These are phyloP conservation scores for Cyclotella baltica DNA, from an alignment of 108 stramenopile genomes.

Conservation along the genomic window DNA sequence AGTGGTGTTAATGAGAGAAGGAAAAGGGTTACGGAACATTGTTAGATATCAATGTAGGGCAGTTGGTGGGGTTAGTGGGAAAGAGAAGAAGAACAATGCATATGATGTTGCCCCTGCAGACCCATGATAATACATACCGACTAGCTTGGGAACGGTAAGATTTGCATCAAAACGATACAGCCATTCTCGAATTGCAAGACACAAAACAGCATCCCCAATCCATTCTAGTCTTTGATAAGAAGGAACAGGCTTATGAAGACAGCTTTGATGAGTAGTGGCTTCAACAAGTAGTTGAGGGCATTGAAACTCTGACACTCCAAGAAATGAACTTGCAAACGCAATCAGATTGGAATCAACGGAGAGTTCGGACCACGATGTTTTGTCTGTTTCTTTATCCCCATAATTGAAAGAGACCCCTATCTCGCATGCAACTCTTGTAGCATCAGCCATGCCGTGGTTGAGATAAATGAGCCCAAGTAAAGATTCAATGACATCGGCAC, in stretches of 20 bases:
- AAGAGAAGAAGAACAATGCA: too few species aligned
- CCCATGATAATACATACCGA: too few species aligned
- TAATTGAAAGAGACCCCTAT: slow-evolving; percentile 46
- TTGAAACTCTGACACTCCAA: slow-evolving; percentile 36
- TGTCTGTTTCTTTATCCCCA: slow-evolving; percentile 25
- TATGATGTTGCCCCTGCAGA: too few species aligned
- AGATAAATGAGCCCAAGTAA: slow-evolving; percentile 65
- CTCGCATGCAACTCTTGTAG: slow-evolving; percentile 54
- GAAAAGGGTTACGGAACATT: too few species aligned
- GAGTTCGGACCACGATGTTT: neutral
- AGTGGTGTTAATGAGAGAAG: too few species aligned
- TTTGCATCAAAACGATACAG: slow-evolving; percentile 42
- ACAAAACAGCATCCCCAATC: slow-evolving; percentile 78
- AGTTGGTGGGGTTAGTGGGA: too few species aligned
- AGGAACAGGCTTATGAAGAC: slow-evolving; percentile 54
- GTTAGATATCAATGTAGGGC: too few species aligned
- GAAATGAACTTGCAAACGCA: slow-evolving; percentile 10
- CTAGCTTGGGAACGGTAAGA: slow-evolving; percentile 48
- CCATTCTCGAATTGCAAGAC: slow-evolving; percentile 63
- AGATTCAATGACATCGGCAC: slow-evolving; percentile 71
- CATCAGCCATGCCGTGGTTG: slow-evolving; percentile 48
- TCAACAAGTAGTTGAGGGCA: slow-evolving; percentile 52
- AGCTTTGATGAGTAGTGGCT: slow-evolving; percentile 71
- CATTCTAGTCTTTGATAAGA: slow-evolving; percentile 75
- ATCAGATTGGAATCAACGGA: slow-evolving; percentile 4